These are phyloP conservation scores for Dactylorhiza incarnata DNA, from an alignment of 106 monocot genomes.

Conservation along the genomic window DNA sequence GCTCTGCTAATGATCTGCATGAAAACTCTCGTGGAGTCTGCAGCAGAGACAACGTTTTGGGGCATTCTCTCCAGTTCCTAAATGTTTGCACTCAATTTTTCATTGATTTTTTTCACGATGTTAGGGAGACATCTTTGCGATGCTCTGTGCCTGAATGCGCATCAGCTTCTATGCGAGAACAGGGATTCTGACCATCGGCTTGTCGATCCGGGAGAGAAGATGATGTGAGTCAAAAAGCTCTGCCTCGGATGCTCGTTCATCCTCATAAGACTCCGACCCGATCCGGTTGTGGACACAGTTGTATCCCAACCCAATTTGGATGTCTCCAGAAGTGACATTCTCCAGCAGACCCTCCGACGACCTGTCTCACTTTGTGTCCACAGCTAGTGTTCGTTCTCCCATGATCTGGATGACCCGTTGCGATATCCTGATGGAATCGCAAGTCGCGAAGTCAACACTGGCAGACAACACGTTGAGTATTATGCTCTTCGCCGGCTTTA, in stretches of 20 bases:
- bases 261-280: slow-evolving; percentile 38
- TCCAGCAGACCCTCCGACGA: slow-evolving; percentile 9
- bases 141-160: background rate
- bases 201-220: slow-evolving; percentile 33
- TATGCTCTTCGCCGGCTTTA: background rate
- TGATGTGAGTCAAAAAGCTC: slow-evolving; percentile 30
- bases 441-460: slow-evolving; percentile 7
- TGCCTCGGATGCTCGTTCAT: slow-evolving; percentile 31
- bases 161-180: too few species aligned
- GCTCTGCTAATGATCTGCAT: too few species aligned
- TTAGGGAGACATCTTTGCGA: slow-evolving; percentile 42
- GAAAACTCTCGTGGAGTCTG: too few species aligned
- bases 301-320: slow-evolving; percentile 15
- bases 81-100: slow-evolving; percentile 16
- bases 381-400: background rate
- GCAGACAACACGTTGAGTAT: slow-evolving; percentile 4
- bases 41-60: too few species aligned
- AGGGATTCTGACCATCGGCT: slow-evolving; percentile 27
- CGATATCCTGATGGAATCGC: slow-evolving; percentile 10
- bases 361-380: background rate
- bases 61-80: too few species aligned
- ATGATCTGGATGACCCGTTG: slow-evolving; percentile 1
- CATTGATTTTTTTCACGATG: slow-evolving; percentile 41
- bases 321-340: slow-evolving; percentile 21
- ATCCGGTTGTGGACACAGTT: slow-evolving; percentile 51